Conservation (phyloP, 305 asterid species). For the Fraxinus sp. region DNA sequence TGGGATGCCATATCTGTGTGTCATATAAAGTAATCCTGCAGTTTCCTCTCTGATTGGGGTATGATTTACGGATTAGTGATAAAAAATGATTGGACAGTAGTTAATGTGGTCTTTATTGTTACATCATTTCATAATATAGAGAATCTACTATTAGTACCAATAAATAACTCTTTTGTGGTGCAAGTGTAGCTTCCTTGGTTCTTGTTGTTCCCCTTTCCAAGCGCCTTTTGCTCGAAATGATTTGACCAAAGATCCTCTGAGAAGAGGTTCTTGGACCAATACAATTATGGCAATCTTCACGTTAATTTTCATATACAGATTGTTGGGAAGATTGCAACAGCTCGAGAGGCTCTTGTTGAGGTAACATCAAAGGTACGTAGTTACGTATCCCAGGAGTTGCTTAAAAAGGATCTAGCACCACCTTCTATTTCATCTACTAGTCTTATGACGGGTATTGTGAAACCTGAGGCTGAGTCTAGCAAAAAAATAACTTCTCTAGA, state of each 20-base stretch:
- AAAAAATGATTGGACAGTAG: background rate
- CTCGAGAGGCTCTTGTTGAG: conserved; percentile 47
- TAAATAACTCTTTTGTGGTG: background rate
- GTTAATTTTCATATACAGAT: conserved; percentile 44
- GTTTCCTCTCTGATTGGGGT: background rate
- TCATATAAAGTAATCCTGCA: background rate
- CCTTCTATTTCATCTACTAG: conserved; percentile 30
- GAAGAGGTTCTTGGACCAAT: background rate
- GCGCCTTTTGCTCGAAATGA: conserved; percentile 16
- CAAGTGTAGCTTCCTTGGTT: background rate
- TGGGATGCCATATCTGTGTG: background rate
- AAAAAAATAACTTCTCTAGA: conserved; percentile 28
- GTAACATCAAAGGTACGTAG: conserved; percentile 43
- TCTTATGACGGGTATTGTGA: conserved; percentile 24
- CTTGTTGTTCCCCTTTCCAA: conserved; percentile 17
- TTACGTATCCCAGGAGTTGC: background rate
- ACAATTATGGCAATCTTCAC: background rate
- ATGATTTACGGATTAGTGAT: background rate
- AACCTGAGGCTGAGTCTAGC: conserved; percentile 24
- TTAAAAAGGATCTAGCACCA: conserved; percentile 22
- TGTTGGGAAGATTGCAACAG: conserved; percentile 56
- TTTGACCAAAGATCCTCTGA: conserved; percentile 7
- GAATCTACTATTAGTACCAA: background rate
- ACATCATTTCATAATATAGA: background rate
- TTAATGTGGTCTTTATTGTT: background rate